phyloP scores from a whole-genome alignment of 176 grass and related monocot species.

The Typha latifolia region DNA sequence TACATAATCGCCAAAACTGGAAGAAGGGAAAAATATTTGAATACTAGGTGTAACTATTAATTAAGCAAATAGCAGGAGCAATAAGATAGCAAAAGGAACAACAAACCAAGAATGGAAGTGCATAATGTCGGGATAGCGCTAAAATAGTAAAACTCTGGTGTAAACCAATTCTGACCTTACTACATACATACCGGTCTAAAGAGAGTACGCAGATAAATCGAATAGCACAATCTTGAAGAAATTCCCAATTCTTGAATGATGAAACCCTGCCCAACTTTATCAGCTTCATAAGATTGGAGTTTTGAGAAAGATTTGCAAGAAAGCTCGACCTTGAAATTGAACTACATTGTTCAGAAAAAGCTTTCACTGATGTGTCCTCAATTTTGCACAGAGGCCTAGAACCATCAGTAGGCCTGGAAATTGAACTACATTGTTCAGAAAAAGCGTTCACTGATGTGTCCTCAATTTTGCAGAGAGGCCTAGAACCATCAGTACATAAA shows the following conservation, averaged over 20 bases:
- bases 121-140: neutral
- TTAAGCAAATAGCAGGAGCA: slow-evolving; percentile 10
- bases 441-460: slow-evolving; percentile 23
- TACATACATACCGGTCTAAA: slow-evolving; percentile 73
- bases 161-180: neutral
- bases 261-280: slow-evolving; percentile 64
- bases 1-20: slow-evolving; percentile 97
- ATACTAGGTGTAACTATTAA: neutral
- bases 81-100: slow-evolving; percentile 5
- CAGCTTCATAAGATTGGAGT: slow-evolving; percentile 61
- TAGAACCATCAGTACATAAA: slow-evolving; percentile 25
- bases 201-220: slow-evolving; percentile 94
- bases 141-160: neutral
- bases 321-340: slow-evolving; percentile 21
- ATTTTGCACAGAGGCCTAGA: slow-evolving; percentile 20
- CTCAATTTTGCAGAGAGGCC: slow-evolving; percentile 13
- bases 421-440: slow-evolving; percentile 18
- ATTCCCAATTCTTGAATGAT: slow-evolving; percentile 87
- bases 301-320: slow-evolving; percentile 41
- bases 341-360: slow-evolving; percentile 21
- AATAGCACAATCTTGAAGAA: slow-evolving; percentile 97
- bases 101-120: slow-evolving; percentile 1
- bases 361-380: slow-evolving; percentile 20
- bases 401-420: slow-evolving; percentile 7
- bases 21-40: slow-evolving; percentile 1